Percentiles rank a stretch among this genome's conserved stretches.
phyloP scores from a whole-genome alignment of 2,329 filamentous ascomycete genomes.

The Microdochium paspali region DNA sequence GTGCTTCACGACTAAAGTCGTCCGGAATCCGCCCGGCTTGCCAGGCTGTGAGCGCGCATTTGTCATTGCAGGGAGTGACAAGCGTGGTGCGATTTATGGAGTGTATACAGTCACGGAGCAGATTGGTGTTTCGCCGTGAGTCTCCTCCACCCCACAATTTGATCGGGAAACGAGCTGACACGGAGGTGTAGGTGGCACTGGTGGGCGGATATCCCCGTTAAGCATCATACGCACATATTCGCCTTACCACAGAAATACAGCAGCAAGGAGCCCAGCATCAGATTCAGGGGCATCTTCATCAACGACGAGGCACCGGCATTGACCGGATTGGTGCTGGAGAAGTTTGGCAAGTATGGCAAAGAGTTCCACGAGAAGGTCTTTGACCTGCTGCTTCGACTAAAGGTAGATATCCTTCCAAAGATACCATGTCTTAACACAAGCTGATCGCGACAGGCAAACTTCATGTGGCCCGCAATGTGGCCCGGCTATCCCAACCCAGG shows the following conservation, averaged over 20 bases:
- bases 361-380: not conserved
- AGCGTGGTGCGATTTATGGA: constrained; percentile 48
- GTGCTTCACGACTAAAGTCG: not conserved
- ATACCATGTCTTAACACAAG: not conserved
- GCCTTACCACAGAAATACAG: constrained; percentile 34
- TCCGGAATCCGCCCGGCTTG: constrained; percentile 7
- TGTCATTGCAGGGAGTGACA: constrained; percentile 48
- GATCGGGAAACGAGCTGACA: not conserved
- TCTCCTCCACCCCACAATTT: not conserved
- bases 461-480: constrained; percentile 54
- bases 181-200: constrained; percentile 26
- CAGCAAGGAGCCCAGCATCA: constrained; percentile 44
- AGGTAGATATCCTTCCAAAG: not conserved
- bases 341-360: constrained; percentile 1
- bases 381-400: not conserved
- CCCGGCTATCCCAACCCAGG: constrained; percentile 32
- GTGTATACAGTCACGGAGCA: constrained; percentile 52
- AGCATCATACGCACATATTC: constrained; percentile 37
- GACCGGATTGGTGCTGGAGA: constrained; percentile 10
- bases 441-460: constrained; percentile 12
- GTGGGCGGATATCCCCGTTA: constrained; percentile 47
- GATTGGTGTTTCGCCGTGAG: constrained; percentile 47
- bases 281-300: constrained; percentile 53
- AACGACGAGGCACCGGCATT: constrained; percentile 54
- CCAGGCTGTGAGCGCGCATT: constrained; percentile 25